A percentile compares a stretch with the other conserved stretches of the same genome.
These are phyloP conservation scores for Fusarium multiceps DNA, from an alignment of 2,329 filamentous ascomycete genomes.

Conservation along the genomic window DNA sequence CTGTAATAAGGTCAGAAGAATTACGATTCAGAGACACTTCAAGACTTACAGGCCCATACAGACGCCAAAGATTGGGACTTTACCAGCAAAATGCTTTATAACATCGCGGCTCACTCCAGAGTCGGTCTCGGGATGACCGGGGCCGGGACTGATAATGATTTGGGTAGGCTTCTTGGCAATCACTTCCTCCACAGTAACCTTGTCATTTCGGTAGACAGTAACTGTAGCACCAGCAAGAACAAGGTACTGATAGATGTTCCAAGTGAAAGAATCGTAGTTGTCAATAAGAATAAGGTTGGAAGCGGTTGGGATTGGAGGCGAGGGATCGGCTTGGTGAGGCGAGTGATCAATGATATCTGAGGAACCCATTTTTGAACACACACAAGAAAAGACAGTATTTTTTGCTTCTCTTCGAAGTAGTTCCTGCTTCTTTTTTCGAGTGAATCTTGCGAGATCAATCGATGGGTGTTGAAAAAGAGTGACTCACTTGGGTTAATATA, in stretches of 20 bases:
- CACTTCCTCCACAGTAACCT: constrained; percentile 86
- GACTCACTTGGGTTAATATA: constrained; percentile 34
- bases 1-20: constrained; percentile 52
- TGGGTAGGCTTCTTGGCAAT: constrained; percentile 89
- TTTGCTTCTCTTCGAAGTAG: not conserved
- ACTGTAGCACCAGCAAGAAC: constrained; percentile 94
- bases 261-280: constrained; percentile 99
- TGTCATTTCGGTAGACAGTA: constrained; percentile 91
- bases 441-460: constrained; percentile 12
- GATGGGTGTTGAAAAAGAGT: constrained; percentile 33
- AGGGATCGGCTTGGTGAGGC: constrained; percentile 82
- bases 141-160: constrained; percentile 92
- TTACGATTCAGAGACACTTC: not conserved
- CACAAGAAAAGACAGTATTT: not conserved
- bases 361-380: constrained; percentile 58
- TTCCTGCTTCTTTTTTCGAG: constrained; percentile 1
- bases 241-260: constrained; percentile 99
- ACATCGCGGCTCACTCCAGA: constrained; percentile 93
- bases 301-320: constrained; percentile 78
- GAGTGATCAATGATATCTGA: constrained; percentile 78
- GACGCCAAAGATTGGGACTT: constrained; percentile 95
- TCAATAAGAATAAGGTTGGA: constrained; percentile 95
- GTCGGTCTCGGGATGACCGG: constrained; percentile 90
- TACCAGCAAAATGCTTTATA: constrained; percentile 90
- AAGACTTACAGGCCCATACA: constrained; percentile 91